Base-by-base conservation (phyloP, 2,329 filamentous ascomycete species). In the Fusarium nanum region DNA sequence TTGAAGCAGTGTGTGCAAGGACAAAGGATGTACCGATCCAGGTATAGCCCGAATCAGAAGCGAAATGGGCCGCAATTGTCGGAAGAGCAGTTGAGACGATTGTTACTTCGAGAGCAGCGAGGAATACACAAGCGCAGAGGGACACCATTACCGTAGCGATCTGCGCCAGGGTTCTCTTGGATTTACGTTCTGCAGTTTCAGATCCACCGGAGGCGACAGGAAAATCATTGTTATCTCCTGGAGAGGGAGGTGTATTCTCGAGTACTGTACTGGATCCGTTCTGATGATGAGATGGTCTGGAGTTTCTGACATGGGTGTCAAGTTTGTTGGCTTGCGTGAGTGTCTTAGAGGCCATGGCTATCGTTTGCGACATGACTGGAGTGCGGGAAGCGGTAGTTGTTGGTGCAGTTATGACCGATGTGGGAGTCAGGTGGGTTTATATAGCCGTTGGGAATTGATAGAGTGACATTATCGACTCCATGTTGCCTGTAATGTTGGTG, bases 11-110 rank as follows among this genome's bases (percentile, higher is more conserved):
- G 73, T 88, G 89, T 18, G 89, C 90, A 13, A 94, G 86, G 6
- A 93, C 82, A 77, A 92, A 94, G 0, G 92, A 88, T 28, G 87
- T 89, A 2, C 92, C 92, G 64, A 95, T 91, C 93, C 92, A 94
- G 16, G 89, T 89, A 79, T 93, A 94, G 9, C 90, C 91, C 2
- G 87, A 82, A 18, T 86, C 87, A 30, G 88, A 90, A 49, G 86
- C 75, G 40, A 93, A 85, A 28, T 91, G 83, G 4, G 78, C 76
- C 4, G 86, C 81, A 50, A 91, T 91, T 11, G 86, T 86, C 1
- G 89, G 89, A 9, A 91, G 82, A 1, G 88, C 87, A 0, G 89
- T 89, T 3, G 88, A 85, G 30, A 90, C 82, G 71, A 89, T 89
- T 18, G 87, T 89, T 6, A 85, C 76, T 73, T 86, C 87, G 71